phyloP scores from a whole-genome alignment of 2,329 filamentous ascomycete species.

The Neofusicoccum sp. region DNA sequence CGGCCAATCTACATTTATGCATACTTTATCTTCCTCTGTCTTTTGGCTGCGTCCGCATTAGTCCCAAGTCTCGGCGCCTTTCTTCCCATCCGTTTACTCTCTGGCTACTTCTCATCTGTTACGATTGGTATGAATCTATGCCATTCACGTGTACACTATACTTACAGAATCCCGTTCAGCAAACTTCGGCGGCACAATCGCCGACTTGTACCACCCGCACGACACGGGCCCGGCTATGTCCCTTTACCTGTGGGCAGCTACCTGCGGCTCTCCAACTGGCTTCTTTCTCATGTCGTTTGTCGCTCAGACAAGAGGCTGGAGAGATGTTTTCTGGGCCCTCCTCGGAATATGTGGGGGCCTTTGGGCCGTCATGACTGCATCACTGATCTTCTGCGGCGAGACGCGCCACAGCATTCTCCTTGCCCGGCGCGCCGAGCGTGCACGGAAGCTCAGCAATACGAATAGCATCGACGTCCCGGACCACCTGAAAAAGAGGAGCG shows the following conservation, averaged over 20 bases:
- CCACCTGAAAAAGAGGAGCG: constrained; percentile 38
- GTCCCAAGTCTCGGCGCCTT: constrained; percentile 43
- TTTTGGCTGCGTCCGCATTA: constrained; percentile 46
- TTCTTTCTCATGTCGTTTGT: constrained; percentile 49
- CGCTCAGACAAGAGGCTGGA: constrained; percentile 44
- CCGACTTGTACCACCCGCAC: constrained; percentile 45
- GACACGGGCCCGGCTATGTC: constrained; percentile 44
- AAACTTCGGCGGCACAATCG: constrained; percentile 46
- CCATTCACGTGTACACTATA: too few species aligned
- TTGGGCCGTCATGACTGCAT: constrained; percentile 44
- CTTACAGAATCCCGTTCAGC: too few species aligned
- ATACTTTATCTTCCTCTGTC: constrained; percentile 43
- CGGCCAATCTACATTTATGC: constrained; percentile 44
- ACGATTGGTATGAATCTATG: constrained; percentile 26
- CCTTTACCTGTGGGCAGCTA: constrained; percentile 49
- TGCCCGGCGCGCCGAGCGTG: constrained; percentile 34
- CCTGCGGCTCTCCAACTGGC: constrained; percentile 45
- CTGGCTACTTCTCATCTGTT: constrained; percentile 45
- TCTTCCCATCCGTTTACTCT: constrained; percentile 43
- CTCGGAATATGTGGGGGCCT: constrained; percentile 45
- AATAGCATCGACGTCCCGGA: constrained; percentile 35
- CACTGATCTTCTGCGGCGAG: constrained; percentile 40
- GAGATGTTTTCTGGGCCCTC: constrained; percentile 47
- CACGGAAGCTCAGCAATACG: constrained; percentile 25
- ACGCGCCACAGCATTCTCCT: constrained; percentile 48